Base-by-base conservation (phyloP, 768 basidiomycete genomes). In the Lentinus brumalis region DNA sequence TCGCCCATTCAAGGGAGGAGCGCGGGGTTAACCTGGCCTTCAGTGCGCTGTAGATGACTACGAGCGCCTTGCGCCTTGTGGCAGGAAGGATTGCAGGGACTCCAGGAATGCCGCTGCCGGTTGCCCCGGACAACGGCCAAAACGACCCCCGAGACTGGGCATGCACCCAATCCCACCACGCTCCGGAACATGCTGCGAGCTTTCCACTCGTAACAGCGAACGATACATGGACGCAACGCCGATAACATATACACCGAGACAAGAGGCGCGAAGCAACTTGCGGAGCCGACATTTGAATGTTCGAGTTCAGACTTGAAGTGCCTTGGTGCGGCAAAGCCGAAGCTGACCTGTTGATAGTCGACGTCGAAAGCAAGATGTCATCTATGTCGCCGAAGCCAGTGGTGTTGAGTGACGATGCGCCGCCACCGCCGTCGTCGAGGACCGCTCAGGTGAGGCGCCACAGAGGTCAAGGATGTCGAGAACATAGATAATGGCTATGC, bases 21-120 rank as follows among this genome's bases (percentile, higher is more conserved):
- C 61, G 61, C 44, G 61, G 61, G 61, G 57, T 59, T 47, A 63
- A 63, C 61, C 61, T 63, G 57, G 61, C 61, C 57, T 56, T 59
- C 44, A 30, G 46, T 58, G 52, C 61, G 61, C 50, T 57, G 61
- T 59, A 63, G 61, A 63, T 59, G 21, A 63, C 57, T 59, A 63
- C 61, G 57, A 55, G 57, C 61, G 61, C 61, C 56, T 57, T 58
- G 57, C 61, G 57, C 57, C 53, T 51, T 56, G 2, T 39, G 56
- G 53, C 53, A 47, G 12, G 57, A 56, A 56, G 55, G 53, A 41
- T 49, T 49, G 11, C 46, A 49, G 12, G 12, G 44, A 18, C 46
- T 45, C 38, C 61, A 63, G 61, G 61, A 44, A 58, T 50, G 61
- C 57, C 57, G 44, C 61, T 35, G 61, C 41, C 49, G 42, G 61